Conservation (phyloP, 2,329 filamentous ascomycete genomes). For the Thelonectria discophora region DNA sequence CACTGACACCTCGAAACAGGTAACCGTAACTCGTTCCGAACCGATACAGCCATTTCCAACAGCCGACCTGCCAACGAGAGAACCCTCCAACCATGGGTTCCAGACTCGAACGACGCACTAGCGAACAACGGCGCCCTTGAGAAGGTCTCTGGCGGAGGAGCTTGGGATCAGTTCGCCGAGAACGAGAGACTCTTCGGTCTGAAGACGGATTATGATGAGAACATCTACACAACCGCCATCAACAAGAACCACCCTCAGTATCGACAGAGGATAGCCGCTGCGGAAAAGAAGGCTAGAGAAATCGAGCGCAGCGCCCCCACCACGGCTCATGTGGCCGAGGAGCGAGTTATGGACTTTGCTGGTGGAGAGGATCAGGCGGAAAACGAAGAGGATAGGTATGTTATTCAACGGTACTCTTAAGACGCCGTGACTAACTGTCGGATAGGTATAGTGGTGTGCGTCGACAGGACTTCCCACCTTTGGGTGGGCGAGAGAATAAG, state of each 20-base stretch:
- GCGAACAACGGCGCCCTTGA: conserved; percentile 79
- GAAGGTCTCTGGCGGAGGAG: conserved; percentile 55
- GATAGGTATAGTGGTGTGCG: conserved; percentile 89
- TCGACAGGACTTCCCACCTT: conserved; percentile 76
- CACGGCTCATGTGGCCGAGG: conserved; percentile 88
- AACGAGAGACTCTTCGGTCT: conserved; percentile 90
- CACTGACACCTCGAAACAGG: conserved; percentile 57
- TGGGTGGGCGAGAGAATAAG: conserved; percentile 69
- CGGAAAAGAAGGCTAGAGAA: conserved; percentile 85
- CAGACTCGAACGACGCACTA: conserved; percentile 66
- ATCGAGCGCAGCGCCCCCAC: conserved; percentile 80
- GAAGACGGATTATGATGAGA: conserved; percentile 91
- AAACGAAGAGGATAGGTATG: conserved; percentile 93
- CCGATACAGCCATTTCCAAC: conserved; percentile 88
- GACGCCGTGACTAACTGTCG: conserved; percentile 30
- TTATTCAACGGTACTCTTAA: neutral
- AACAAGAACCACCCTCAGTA: conserved; percentile 86
- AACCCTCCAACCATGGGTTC: conserved; percentile 82
- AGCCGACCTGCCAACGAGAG: conserved; percentile 75
- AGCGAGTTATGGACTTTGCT: conserved; percentile 78
- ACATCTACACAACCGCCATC: conserved; percentile 91
- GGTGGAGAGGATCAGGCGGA: conserved; percentile 70
- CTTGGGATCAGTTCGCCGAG: conserved; percentile 93
- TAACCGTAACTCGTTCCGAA: conserved; percentile 76
- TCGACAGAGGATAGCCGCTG: conserved; percentile 77